These are phyloP conservation scores for Pisolithus microcarpus DNA, from an alignment of 768 basidiomycete species.

Conservation along the genomic window DNA sequence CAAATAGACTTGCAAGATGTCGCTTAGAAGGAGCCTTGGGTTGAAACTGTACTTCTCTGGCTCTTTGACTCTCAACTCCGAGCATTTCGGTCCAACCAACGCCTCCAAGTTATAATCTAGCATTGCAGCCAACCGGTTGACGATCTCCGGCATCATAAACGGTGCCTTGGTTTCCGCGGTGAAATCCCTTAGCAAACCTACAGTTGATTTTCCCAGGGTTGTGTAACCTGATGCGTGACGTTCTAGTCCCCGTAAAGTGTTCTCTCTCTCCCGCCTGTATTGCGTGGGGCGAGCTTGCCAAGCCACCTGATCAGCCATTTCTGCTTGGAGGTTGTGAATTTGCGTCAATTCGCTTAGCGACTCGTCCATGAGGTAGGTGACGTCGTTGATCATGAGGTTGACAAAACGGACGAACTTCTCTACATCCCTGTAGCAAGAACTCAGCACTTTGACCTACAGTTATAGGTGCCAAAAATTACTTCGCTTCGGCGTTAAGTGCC, in stretches of 20 bases:
- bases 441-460: constrained; percentile 1
- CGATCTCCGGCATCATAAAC: constrained; percentile 95
- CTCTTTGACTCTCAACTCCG: constrained; percentile 78
- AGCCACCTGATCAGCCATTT: constrained; percentile 68
- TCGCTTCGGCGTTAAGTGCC: constrained; percentile 73
- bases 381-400: constrained; percentile 98
- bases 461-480: constrained; percentile 37
- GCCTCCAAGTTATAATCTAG: constrained; percentile 89
- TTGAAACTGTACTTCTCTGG: constrained; percentile 87
- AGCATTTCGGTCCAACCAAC: constrained; percentile 82
- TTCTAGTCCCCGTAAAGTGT: constrained; percentile 71
- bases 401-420: constrained; percentile 94
- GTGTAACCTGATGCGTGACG: constrained; percentile 81
- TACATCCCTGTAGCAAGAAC: constrained; percentile 49
- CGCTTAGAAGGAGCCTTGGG: constrained; percentile 72
- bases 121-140: constrained; percentile 93
- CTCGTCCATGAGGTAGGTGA: constrained; percentile 97
- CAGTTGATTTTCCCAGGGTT: constrained; percentile 78
- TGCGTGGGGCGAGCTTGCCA: constrained; percentile 64
- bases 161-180: constrained; percentile 87
- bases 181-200: constrained; percentile 87
- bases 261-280: constrained; percentile 80
- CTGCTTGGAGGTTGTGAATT: constrained; percentile 78
- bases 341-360: constrained; percentile 83
- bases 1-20: constrained; percentile 85